A percentile compares a stretch with the other conserved stretches of the same genome.
phyloP scores from a whole-genome alignment of 768 basidiomycete genomes.

The Amanita phalloides region DNA sequence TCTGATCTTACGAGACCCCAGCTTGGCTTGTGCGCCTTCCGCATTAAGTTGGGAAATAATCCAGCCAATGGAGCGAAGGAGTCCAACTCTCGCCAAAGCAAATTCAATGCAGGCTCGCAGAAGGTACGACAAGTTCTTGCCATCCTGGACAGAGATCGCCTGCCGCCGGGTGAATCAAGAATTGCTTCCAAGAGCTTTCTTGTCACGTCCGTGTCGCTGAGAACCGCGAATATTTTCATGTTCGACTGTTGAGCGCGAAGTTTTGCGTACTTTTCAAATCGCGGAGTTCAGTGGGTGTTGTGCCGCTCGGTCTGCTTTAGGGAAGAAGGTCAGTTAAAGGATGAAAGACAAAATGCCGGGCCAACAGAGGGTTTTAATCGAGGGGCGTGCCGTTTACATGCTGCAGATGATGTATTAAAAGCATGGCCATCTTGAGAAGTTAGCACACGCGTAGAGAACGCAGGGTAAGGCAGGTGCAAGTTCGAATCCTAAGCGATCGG shows the following conservation, averaged over 20 bases:
- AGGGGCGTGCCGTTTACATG: constrained; percentile 3
- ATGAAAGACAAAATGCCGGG: background rate
- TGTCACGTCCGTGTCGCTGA: constrained; percentile 53
- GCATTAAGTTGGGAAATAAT: constrained; percentile 61
- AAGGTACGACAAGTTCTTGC: constrained; percentile 69
- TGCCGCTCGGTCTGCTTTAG: background rate
- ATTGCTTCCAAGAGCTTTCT: constrained; percentile 37
- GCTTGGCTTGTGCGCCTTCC: constrained; percentile 62
- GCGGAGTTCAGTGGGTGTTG: background rate
- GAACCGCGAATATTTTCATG: constrained; percentile 40
- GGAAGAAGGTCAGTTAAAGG: background rate
- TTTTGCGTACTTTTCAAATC: background rate
- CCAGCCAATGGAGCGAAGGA: constrained; percentile 63
- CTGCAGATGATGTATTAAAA: background rate
- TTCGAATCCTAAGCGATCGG: background rate
- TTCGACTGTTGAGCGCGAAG: constrained; percentile 12
- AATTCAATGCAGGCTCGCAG: constrained; percentile 58
- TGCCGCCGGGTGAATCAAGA: constrained; percentile 49
- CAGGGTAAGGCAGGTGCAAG: background rate
- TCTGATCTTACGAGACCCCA: constrained; percentile 54
- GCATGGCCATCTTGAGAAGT: background rate
- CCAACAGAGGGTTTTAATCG: background rate
- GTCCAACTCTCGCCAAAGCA: constrained; percentile 73
- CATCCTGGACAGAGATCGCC: constrained; percentile 56
- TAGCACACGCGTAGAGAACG: background rate